These are phyloP conservation scores for Aureobasidium sp. DNA, from an alignment of 2,329 filamentous ascomycete species.

Conservation along the genomic window DNA sequence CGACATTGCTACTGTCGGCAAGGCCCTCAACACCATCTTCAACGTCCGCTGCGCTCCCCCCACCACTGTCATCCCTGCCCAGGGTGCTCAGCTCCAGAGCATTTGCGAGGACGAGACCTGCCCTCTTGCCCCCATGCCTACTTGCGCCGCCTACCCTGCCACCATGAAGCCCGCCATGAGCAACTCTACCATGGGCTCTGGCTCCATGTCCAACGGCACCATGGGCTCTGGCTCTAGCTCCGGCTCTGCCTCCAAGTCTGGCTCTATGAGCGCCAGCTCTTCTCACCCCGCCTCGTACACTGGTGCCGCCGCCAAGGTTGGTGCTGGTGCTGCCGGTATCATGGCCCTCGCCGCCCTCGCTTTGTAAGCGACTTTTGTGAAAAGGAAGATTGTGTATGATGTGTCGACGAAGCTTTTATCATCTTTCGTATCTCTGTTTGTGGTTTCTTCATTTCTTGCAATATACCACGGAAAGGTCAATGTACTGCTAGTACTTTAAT, in stretches of 20 bases:
- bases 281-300: conserved; percentile 7
- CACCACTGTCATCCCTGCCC: conserved; percentile 39
- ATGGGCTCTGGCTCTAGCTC: not conserved
- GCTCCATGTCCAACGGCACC: conserved; percentile 4
- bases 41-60: conserved; percentile 45
- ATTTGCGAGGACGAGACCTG: conserved; percentile 51
- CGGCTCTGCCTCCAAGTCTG: not conserved
- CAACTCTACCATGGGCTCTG: conserved; percentile 14
- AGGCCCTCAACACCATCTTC: conserved; percentile 46
- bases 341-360: conserved; percentile 11
- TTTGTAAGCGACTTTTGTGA: conserved; percentile 2
- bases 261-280: not conserved
- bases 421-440: conserved; percentile 9
- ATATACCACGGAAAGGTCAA: conserved; percentile 11
- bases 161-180: conserved; percentile 18
- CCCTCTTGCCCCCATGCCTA: conserved; percentile 39
- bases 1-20: conserved; percentile 46
- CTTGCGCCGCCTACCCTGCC: conserved; percentile 41
- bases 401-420: not conserved
- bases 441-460: not conserved
- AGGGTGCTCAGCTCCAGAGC: conserved; percentile 45
- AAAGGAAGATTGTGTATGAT: conserved; percentile 4
- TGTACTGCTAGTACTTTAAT: conserved; percentile 6
- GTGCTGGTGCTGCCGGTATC: conserved; percentile 10
- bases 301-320: conserved; percentile 13